A percentile compares a stretch with the other conserved stretches of the same genome.
These are phyloP conservation scores for Colletotrichum karsti DNA, from an alignment of 2,329 filamentous ascomycete genomes.

Conservation along the genomic window DNA sequence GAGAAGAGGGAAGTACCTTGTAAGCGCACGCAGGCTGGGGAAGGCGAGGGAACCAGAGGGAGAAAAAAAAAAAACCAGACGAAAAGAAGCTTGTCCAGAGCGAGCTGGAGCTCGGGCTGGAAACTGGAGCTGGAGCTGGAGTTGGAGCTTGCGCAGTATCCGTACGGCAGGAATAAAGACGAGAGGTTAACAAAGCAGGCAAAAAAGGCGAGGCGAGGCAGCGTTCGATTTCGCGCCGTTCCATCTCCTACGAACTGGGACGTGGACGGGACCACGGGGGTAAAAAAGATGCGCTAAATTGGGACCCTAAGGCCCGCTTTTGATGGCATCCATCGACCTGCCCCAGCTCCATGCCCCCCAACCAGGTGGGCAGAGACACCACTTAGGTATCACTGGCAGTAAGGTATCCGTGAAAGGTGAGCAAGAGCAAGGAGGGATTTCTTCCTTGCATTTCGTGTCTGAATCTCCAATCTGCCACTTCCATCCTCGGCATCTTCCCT, in stretches of 20 bases:
- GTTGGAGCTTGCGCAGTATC: too few relatives aligned
- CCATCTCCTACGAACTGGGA: conserved; percentile 15
- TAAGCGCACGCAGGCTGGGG: background rate
- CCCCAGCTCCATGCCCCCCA: background rate
- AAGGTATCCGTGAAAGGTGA: background rate
- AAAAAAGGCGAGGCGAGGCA: background rate
- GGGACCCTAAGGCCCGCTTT: conserved; percentile 10
- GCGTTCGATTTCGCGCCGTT: background rate
- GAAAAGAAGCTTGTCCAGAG: background rate
- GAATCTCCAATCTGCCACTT: background rate
- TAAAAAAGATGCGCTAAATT: background rate
- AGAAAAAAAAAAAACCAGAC: background rate
- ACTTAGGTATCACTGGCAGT: conserved; percentile 5
- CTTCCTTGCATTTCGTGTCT: background rate
- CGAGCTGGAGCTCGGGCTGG: conserved; percentile 9
- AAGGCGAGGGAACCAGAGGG: too few relatives aligned
- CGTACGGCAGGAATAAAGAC: background rate
- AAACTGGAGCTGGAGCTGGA: conserved; percentile 9
- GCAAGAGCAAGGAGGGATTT: background rate
- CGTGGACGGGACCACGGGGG: conserved; percentile 4
- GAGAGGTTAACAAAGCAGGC: background rate
- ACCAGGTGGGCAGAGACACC: too few relatives aligned
- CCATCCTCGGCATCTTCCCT: conserved; percentile 1
- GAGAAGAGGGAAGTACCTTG: background rate
- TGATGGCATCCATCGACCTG: background rate